Evolutionary conservation across 2,329 filamentous ascomycete genomes (phyloP), one percentile per base, ranked within the genome.

Genomic region (Pseudogymnoascus sp.): DNA sequence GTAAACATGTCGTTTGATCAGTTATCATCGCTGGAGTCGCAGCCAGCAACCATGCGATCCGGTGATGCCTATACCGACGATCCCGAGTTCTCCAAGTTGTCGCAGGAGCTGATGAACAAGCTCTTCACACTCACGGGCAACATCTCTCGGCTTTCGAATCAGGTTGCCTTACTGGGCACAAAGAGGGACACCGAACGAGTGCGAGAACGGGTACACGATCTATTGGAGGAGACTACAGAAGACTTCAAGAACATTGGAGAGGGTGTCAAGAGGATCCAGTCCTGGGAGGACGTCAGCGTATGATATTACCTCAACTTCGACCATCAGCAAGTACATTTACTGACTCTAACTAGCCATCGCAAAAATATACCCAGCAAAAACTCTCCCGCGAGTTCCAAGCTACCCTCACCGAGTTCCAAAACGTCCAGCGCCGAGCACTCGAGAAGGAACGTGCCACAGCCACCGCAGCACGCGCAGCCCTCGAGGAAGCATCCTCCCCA

Each of bases 351-450:
- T 63, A 96, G 91, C 90, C 93, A 63, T 89, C 91, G 60, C 94
- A 99, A 79, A 95, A 93, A 75, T 97, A 96, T 78, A 94, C 91
- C 20, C 93, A 97, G 71, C 90, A 93, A 68, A 97, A 97, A 74
- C 82, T 99, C 35, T 93, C 91, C 64, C 89, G 90, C 71, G 92
- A 97, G 73, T 97, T 97, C 78, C 89, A 92, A 71, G 83, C 89
- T 36, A 89, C 90, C 57, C 84, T 97, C 62, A 85, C 87, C 68
- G 92, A 97, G 69, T 99, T 99, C 75, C 93, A 97, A 76, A 82
- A 82, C 61, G 84, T 97, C n/a, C 94, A 97, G 75, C 86, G 91
- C 63, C 84, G 85, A 66, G 92, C 93, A 8, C 82, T 97, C 64
- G 93, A 97, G 73, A 97, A 96, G 73, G 89, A 97, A 74, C 88